These are phyloP conservation scores for Fusarium anthophilum DNA, from an alignment of 2,329 filamentous ascomycete species.

Conservation along the genomic window DNA sequence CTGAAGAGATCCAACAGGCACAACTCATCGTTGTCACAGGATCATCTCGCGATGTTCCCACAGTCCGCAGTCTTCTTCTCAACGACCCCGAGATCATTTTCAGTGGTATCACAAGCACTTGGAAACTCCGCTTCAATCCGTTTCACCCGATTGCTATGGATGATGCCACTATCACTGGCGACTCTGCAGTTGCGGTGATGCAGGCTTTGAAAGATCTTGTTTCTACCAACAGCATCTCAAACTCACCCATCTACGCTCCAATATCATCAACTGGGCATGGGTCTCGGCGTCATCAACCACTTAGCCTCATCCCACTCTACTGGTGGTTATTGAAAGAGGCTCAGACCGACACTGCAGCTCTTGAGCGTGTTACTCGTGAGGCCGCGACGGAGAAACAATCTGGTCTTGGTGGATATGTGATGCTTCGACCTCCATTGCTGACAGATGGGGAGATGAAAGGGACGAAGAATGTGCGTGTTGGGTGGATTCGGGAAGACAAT, in stretches of 20 bases:
- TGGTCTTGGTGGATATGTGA: background rate
- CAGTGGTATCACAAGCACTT: background rate
- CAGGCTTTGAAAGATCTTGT: background rate
- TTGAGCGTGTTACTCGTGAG: background rate
- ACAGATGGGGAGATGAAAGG: background rate
- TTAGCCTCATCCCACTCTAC: background rate
- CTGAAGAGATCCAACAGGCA: background rate
- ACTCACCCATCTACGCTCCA: background rate
- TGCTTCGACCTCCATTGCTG: background rate
- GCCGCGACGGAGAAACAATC: background rate
- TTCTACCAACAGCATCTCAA: background rate
- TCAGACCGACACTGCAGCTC: background rate
- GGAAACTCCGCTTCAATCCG: background rate
- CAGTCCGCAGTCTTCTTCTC: background rate
- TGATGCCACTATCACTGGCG: background rate
- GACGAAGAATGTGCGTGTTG: background rate
- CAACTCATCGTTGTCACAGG: background rate
- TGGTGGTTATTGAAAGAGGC: background rate
- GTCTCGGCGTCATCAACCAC: background rate
- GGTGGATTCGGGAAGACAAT: background rate
- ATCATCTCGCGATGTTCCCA: background rate
- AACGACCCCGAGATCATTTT: background rate
- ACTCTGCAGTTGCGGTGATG: background rate
- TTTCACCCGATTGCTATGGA: background rate
- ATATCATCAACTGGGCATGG: background rate